Conservation (phyloP, 2,329 filamentous ascomycete genomes). For the Ophiostoma ips region DNA sequence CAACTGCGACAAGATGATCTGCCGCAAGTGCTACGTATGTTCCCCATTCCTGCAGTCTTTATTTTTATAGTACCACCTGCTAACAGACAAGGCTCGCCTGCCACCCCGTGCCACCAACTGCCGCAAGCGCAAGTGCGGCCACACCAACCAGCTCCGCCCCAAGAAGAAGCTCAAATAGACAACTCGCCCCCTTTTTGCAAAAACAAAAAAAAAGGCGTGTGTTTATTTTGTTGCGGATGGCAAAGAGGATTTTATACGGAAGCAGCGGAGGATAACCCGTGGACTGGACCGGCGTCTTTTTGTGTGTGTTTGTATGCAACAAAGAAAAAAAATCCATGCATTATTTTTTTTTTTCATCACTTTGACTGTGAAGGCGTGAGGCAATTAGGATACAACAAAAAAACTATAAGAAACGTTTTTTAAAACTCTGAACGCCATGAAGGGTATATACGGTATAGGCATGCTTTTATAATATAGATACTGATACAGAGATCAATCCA, state of each 20-base stretch:
- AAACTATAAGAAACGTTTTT: neutral
- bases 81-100: conserved; percentile 46
- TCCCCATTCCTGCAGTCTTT: neutral
- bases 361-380: neutral
- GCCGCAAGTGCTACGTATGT: conserved; percentile 89
- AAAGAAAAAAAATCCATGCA: neutral
- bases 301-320: neutral
- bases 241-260: neutral
- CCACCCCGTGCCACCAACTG: conserved; percentile 99
- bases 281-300: conserved; percentile 3
- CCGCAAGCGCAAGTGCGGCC: conserved; percentile 99
- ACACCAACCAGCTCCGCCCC: conserved; percentile 99
- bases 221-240: conserved; percentile 1
- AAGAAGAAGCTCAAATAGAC: conserved; percentile 79
- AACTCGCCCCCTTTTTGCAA: conserved; percentile 17
- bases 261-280: neutral
- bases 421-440: neutral
- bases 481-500: neutral
- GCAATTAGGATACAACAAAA: too few relatives aligned
- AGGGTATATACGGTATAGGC: too few relatives aligned
- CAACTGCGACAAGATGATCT: conserved; percentile 98
- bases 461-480: neutral
- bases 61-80: conserved; percentile 27
- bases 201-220: neutral
- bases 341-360: neutral